phyloP scores from a whole-genome alignment of 1,139 yeast species.

The Pichiaceae sp. region DNA sequence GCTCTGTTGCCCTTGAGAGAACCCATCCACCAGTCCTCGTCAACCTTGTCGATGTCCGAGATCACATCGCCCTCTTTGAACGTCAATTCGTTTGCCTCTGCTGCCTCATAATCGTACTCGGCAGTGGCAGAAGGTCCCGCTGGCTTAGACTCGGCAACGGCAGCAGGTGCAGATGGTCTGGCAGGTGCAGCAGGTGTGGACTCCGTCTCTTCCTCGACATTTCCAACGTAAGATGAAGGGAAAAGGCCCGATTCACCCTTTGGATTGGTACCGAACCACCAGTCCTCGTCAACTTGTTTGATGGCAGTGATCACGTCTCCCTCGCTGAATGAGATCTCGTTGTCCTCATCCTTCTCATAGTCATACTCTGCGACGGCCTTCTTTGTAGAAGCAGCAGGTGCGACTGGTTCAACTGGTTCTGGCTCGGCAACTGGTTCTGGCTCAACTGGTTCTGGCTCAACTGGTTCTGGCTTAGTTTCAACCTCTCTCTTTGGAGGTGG shows the following conservation, averaged over 20 bases:
- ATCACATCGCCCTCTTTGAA: conserved; percentile 79
- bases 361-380: conserved; percentile 60
- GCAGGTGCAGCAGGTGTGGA: conserved; percentile 7
- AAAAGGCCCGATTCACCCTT: conserved; percentile 57
- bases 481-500: conserved; percentile 7
- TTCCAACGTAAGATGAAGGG: conserved; percentile 63
- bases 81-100: conserved; percentile 82
- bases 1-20: conserved; percentile 69
- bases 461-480: conserved; percentile 14
- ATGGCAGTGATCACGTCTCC: conserved; percentile 60
- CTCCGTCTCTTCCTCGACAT: conserved; percentile 24
- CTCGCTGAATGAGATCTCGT: conserved; percentile 58
- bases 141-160: conserved; percentile 4
- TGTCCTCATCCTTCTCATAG: conserved; percentile 67
- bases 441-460: conserved; percentile 19
- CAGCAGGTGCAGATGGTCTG: conserved; percentile 14
- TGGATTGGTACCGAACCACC: conserved; percentile 73
- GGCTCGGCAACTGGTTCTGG: conserved; percentile 21
- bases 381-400: conserved; percentile 8
- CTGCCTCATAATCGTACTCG: conserved; percentile 79
- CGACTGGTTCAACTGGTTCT: conserved; percentile 7
- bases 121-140: conserved; percentile 58
- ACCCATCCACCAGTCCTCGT: conserved; percentile 98
- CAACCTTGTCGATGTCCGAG: conserved; percentile 76
- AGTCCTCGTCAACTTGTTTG: conserved; percentile 65